Evolutionary conservation across 2,329 filamentous ascomycete species (phyloP), one percentile per base, ranked within the genome.

Genomic region (Nothophaeocryptopus gaeumannii): DNA sequence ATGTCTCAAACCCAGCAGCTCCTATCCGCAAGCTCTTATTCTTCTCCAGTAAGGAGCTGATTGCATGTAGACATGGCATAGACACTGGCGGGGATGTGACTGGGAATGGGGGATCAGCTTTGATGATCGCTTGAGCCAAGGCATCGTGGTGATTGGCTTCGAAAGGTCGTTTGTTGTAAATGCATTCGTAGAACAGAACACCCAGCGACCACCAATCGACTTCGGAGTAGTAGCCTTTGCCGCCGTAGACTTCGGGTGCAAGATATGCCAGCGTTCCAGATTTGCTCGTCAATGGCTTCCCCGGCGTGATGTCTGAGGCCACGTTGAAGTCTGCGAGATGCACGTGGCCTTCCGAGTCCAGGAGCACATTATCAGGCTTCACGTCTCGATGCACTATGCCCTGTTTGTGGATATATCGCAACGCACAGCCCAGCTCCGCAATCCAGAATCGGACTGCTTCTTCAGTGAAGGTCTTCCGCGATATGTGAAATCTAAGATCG

Each of bases 241-340:
- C 92, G 58, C 85, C 81, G 65, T 97, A 99, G 2, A 97, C 93
- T 69, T 99, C 93, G 4, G 93, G 93, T 1, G 92, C 91, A 7
- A 99, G 82, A 67, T 99, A 99, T 46, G 93, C 93, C 51, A 99
- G 75, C 0, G 93, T 99, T 30, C 93, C 93, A 0, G 93, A 99
- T 71, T 96, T 97, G 78, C 93, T 97, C 2, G 89, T 95, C 44
- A 97, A 76, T 16, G 84, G 79, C 64, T 89, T 91, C 45, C 88
- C 83, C 0, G 88, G 86, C 50, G 88, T 82, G 60, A 95, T 86
- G 70, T 99, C 92, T 5, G 93, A 96, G 14, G 93, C 93, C 61
- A 99, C 93, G 68, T 99, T 99, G 76, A 99, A 99, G 71, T 99
- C 93, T 47, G 93, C 95, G 70, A 99, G 78, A 78, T 99, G 93